These are phyloP conservation scores for Pyrenopolyporus hunteri DNA, from an alignment of 495 filamentous ascomycete genomes.

Conservation along the genomic window DNA sequence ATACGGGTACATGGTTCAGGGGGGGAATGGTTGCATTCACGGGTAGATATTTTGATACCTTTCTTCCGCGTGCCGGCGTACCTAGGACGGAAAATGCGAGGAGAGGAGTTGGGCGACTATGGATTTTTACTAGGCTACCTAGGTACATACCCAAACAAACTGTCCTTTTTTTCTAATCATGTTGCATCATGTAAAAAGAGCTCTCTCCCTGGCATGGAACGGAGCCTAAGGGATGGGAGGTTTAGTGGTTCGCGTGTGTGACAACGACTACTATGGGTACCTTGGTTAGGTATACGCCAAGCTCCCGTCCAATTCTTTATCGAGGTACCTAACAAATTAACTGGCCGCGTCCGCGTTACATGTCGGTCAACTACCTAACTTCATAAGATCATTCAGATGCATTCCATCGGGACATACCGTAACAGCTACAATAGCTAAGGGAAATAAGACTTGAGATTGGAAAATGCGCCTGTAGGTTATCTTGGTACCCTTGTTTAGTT, in stretches of 20 bases:
- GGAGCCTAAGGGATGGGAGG: no score
- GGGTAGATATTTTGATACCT: slow-evolving; percentile 19
- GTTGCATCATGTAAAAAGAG: no score
- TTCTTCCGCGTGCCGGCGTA: slow-evolving; percentile 14
- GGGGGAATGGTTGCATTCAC: not conserved
- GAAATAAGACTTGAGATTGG: not conserved
- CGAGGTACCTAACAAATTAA: no score
- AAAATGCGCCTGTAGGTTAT: not conserved
- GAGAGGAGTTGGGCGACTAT: not conserved
- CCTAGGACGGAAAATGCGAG: not conserved
- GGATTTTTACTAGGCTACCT: not conserved
- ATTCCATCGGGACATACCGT: not conserved
- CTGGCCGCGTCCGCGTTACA: no score
- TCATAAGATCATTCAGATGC: no score
- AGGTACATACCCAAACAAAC: slow-evolving; percentile 10
- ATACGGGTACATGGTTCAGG: slow-evolving; percentile 18
- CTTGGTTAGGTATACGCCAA: not conserved
- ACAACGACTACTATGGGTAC: not conserved
- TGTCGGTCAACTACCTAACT: no score
- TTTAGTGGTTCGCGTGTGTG: not conserved
- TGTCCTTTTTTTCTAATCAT: slow-evolving; percentile 2
- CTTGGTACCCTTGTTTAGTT: not conserved
- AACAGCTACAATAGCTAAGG: not conserved
- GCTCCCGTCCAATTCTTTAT: not conserved
- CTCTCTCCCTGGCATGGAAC: no score